These are phyloP conservation scores for Berberis thunbergii DNA, from an alignment of 164 flowering plant species.

Conservation along the genomic window DNA sequence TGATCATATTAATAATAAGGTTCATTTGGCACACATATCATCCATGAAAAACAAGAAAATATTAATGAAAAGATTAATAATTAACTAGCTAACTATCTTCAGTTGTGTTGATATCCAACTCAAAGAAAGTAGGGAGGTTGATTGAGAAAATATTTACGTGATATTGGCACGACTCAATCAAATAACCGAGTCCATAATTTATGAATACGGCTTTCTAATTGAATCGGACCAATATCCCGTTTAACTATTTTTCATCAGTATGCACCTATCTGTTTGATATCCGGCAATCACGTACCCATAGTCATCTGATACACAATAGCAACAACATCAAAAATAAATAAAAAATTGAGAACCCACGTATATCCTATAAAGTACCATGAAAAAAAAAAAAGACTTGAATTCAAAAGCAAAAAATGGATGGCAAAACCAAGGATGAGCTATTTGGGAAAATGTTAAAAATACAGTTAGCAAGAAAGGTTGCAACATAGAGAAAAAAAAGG, in stretches of 20 bases:
- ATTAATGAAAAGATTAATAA: too few species aligned
- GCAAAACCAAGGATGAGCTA: too few species aligned
- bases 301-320: too few species aligned
- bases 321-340: neutral
- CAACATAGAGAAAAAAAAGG: neutral
- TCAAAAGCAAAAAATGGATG: too few species aligned
- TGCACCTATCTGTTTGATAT: neutral
- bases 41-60: too few species aligned
- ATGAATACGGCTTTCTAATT: slow-evolving; percentile 26
- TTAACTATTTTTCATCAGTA: neutral
- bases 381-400: neutral
- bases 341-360: neutral
- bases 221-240: slow-evolving; percentile 47
- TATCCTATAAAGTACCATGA: neutral
- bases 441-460: neutral
- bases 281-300: neutral
- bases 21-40: too few species aligned
- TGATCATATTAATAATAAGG: too few species aligned
- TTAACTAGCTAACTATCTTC: neutral
- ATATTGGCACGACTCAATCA: slow-evolving; percentile 80
- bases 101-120: neutral
- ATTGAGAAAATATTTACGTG: slow-evolving; percentile 22
- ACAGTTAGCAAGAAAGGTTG: neutral
- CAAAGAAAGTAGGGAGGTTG: too few species aligned
- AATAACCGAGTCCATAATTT: slow-evolving; percentile 25